A percentile compares a stretch with the other conserved stretches of the same genome.
Evolutionary conservation across 2,329 filamentous ascomycete species (phyloP).

Genomic region (Lecanicillium sp.): DNA sequence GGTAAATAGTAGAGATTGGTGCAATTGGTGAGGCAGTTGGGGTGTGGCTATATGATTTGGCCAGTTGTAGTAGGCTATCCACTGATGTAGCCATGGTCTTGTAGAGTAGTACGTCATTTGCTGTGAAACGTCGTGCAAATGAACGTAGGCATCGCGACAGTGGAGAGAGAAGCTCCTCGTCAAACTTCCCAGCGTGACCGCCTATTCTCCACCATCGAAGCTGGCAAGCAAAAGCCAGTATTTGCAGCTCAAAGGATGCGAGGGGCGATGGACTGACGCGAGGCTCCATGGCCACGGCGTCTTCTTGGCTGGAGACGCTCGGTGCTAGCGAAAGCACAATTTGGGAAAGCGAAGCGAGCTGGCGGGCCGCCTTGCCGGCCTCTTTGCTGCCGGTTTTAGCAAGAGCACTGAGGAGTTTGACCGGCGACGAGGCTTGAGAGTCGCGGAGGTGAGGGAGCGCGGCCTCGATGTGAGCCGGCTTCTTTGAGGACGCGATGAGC

Average conservation of each 20-base stretch:
- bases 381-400: slow-evolving; percentile 38
- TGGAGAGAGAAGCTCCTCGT: slow-evolving; percentile 61
- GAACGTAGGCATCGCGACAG: slow-evolving; percentile 57
- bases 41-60: slow-evolving; percentile 30
- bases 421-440: slow-evolving; percentile 49
- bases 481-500: slow-evolving; percentile 54
- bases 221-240: slow-evolving; percentile 54
- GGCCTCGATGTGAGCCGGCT: slow-evolving; percentile 53
- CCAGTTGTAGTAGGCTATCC: slow-evolving; percentile 24
- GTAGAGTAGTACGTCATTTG: slow-evolving; percentile 32
- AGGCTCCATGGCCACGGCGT: slow-evolving; percentile 47
- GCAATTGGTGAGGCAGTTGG: slow-evolving; percentile 34
- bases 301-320: slow-evolving; percentile 58
- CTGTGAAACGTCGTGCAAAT: slow-evolving; percentile 48
- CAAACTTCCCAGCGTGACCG: slow-evolving; percentile 51
- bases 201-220: slow-evolving; percentile 61
- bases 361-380: slow-evolving; percentile 53
- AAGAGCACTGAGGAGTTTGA: slow-evolving; percentile 47
- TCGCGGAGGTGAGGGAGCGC: slow-evolving; percentile 50
- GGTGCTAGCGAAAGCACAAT: slow-evolving; percentile 60
- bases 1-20: slow-evolving; percentile 43
- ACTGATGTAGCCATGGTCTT: slow-evolving; percentile 28
- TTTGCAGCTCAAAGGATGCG: slow-evolving; percentile 56
- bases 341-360: slow-evolving; percentile 62
- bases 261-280: slow-evolving; percentile 51